Evolutionary conservation across 2,329 filamentous ascomycete genomes (phyloP), one percentile per base, ranked within the genome.

Genomic region (Nemania sp.): DNA sequence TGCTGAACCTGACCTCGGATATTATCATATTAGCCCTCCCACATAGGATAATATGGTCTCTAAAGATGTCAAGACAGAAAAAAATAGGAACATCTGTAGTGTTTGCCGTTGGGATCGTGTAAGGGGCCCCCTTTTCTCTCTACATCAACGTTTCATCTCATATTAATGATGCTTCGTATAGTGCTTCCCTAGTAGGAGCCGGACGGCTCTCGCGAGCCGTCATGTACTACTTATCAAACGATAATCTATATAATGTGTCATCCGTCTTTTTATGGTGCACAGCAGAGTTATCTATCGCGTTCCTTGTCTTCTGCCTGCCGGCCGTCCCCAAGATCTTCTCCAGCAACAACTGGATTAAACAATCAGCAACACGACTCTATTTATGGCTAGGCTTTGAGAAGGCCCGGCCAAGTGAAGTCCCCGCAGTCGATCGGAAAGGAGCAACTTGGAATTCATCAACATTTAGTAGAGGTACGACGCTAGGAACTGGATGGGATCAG

Each of bases 91-190:
- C 83, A 8, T 75, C 76, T 0, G 66, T 78, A 4, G 80, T 83
- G 29, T 81, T 84, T 58, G 80, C 78, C 20, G 69, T 84, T 7
- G 82, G 82, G 57, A 75, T 81, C 18, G 77, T 82, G 78, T 77
- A 69, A 26, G n/a, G 71, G 20, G 2, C 32, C 52, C 56, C 49
- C 20, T 24, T 26, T 41, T 24, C 0, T 24, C n/a, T 10, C 24
- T 22, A 15, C 2, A 63, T 24, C 2, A 1, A 29, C 10, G 24
- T 7, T 5, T 10, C 8, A 54, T 22, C 32, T 32, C 53, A 22
- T 57, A 43, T 26, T 69, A 59, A 56, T 52, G 26, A 20, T 11
- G 43, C 26, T 35, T 27, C 26, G 8, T 29, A 26, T 59, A 64
- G 59, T 38, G 64, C 63, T 27, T 63, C 41, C 35, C 27, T 66